phyloP scores from a whole-genome alignment of 306 rosid species.

The Lathyrus tuberosus region DNA sequence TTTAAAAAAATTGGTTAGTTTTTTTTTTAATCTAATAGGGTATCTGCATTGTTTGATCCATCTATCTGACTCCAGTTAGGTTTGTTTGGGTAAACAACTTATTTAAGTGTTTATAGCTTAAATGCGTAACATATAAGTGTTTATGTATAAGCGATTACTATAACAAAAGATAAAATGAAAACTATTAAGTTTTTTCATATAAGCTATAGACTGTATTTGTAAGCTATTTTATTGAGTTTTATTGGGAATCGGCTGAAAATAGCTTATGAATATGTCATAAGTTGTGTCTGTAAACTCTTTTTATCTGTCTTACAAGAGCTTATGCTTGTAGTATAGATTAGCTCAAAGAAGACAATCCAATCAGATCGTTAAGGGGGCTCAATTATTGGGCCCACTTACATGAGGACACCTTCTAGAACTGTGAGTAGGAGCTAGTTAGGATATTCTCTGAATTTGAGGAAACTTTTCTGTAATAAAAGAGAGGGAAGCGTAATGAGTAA shows the following conservation, averaged over 20 bases:
- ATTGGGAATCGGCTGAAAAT: neutral
- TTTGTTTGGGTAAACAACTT: neutral
- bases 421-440: no score
- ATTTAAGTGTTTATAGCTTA: neutral
- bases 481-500: no score
- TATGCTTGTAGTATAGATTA: neutral
- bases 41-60: neutral
- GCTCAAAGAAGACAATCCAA: neutral
- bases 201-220: neutral
- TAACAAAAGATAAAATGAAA: neutral
- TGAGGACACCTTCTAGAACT: no score
- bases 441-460: no score
- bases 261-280: neutral
- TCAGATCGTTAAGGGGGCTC: neutral
- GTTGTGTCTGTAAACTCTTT: neutral
- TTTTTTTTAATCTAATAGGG: neutral
- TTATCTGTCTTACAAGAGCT: neutral
- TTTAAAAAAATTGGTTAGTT: no score
- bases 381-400: no score
- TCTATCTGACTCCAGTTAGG: neutral
- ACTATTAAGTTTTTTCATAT: neutral
- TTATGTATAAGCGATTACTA: neutral
- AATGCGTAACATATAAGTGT: neutral
- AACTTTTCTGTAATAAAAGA: no score
- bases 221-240: neutral